A percentile compares a stretch with the other conserved stretches of the same genome.
phyloP scores from a whole-genome alignment of 441 rosid species.

The Melastoma candidum region DNA sequence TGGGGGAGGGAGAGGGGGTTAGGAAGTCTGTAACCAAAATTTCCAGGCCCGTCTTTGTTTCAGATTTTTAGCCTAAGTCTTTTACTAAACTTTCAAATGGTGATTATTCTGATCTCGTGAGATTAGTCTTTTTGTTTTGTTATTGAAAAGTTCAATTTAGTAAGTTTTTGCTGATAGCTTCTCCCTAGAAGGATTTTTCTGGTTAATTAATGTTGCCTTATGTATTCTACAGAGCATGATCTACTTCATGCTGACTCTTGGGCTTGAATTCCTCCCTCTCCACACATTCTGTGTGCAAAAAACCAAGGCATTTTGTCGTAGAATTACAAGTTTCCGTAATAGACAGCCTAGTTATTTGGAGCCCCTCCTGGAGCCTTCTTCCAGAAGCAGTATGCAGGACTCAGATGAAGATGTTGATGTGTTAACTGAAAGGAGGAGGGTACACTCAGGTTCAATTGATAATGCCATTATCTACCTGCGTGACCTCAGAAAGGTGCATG shows the following conservation, averaged over 20 bases:
- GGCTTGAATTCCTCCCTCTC: conserved; percentile 62
- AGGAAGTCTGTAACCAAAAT: no score
- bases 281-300: conserved; percentile 38
- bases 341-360: conserved; percentile 36
- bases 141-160: no score
- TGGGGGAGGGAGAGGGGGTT: no score
- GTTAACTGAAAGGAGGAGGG: conserved; percentile 70
- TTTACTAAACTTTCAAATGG: no score
- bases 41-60: no score
- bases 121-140: no score
- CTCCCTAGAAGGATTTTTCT: no score
- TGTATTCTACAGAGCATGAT: conserved; percentile 40
- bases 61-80: no score
- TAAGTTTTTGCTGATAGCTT: no score
- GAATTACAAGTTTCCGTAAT: conserved; percentile 21
- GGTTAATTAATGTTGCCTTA: no score
- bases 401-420: conserved; percentile 83
- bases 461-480: conserved; percentile 70
- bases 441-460: conserved; percentile 58
- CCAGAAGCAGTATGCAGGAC: conserved; percentile 29
- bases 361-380: conserved; percentile 59
- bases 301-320: conserved; percentile 45
- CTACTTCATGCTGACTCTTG: conserved; percentile 78
- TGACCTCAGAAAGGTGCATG: conserved; percentile 73
- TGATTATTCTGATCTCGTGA: no score